Conservation (phyloP, 1,139 yeast species). For the Diutina catenulata region DNA sequence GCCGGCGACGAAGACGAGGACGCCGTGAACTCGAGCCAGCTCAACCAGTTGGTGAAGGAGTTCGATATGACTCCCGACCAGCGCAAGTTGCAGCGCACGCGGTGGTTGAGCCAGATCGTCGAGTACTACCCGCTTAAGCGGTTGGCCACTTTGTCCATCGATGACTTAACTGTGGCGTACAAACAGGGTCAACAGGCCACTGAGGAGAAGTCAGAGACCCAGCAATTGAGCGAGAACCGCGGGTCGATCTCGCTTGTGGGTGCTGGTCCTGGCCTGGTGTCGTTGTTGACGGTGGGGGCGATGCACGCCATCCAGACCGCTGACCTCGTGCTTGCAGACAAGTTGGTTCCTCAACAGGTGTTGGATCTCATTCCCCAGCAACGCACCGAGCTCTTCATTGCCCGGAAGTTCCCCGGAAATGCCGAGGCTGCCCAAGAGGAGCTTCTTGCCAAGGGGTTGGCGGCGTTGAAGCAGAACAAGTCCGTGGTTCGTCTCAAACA, state of each 20-base stretch:
- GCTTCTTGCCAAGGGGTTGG: constrained; percentile 57
- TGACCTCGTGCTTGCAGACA: constrained; percentile 80
- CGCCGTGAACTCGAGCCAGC: constrained; percentile 42
- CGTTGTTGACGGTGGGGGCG: constrained; percentile 79
- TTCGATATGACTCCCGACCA: constrained; percentile 42
- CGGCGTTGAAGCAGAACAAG: constrained; percentile 50
- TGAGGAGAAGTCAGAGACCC: constrained; percentile 5
- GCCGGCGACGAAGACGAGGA: constrained; percentile 62
- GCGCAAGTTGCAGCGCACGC: constrained; percentile 47
- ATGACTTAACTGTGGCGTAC: constrained; percentile 38
- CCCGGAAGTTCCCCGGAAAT: constrained; percentile 92
- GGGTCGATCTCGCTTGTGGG: constrained; percentile 78
- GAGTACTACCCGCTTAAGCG: constrained; percentile 77
- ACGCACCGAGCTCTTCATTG: constrained; percentile 65
- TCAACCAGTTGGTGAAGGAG: constrained; percentile 55
- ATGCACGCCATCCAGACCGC: constrained; percentile 70
- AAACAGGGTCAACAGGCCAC: constrained; percentile 10
- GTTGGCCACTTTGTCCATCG: constrained; percentile 44
- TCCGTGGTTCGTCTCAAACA: constrained; percentile 85
- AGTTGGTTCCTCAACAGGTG: constrained; percentile 83
- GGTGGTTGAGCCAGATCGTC: constrained; percentile 85
- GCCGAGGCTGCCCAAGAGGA: constrained; percentile 93
- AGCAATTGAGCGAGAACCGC: neutral
- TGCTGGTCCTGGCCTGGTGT: constrained; percentile 87
- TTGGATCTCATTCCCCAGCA: constrained; percentile 65